Evolutionary conservation across 2,329 filamentous ascomycete species (phyloP).

Genomic region (Fusarium subglutinans): DNA sequence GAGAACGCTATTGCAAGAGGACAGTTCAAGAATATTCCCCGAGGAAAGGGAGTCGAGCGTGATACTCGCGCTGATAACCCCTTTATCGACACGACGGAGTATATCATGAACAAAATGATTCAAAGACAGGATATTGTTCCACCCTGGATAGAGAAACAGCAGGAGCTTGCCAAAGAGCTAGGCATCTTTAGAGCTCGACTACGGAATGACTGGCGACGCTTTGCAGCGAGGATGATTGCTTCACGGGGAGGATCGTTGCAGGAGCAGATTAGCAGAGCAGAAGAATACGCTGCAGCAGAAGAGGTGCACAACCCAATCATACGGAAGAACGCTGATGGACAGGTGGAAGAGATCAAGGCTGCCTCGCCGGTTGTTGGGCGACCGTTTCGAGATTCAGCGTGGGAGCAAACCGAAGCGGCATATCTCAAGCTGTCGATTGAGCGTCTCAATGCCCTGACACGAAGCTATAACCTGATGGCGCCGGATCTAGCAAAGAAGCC

Average conservation of each 20-base stretch:
- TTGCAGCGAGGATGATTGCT: constrained; percentile 81
- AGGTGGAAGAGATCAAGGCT: constrained; percentile 45
- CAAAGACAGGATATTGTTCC: constrained; percentile 95
- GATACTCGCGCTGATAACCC: constrained; percentile 86
- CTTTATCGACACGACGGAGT: constrained; percentile 95
- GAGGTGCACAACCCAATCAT: constrained; percentile 67
- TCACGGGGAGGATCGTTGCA: constrained; percentile 79
- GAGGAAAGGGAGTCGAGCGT: constrained; percentile 82
- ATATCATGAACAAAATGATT: constrained; percentile 99
- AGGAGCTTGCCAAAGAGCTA: constrained; percentile 79
- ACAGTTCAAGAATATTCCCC: constrained; percentile 84
- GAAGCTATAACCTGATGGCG: constrained; percentile 95
- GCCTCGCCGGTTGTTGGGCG: constrained; percentile 47
- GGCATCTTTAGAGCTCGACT: constrained; percentile 78
- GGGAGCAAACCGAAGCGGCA: constrained; percentile 75
- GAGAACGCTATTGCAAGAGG: constrained; percentile 93
- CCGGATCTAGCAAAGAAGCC: constrained; percentile 92
- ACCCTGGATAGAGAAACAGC: constrained; percentile 99
- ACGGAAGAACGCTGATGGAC: constrained; percentile 55
- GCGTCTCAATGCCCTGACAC: constrained; percentile 80
- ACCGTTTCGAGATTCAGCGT: constrained; percentile 81
- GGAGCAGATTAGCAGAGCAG: constrained; percentile 76
- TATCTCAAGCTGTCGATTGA: constrained; percentile 82
- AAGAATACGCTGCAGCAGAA: constrained; percentile 81
- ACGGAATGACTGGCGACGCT: constrained; percentile 83